Conservation (phyloP, 495 filamentous ascomycete species). For the Xylaria nigripes region DNA sequence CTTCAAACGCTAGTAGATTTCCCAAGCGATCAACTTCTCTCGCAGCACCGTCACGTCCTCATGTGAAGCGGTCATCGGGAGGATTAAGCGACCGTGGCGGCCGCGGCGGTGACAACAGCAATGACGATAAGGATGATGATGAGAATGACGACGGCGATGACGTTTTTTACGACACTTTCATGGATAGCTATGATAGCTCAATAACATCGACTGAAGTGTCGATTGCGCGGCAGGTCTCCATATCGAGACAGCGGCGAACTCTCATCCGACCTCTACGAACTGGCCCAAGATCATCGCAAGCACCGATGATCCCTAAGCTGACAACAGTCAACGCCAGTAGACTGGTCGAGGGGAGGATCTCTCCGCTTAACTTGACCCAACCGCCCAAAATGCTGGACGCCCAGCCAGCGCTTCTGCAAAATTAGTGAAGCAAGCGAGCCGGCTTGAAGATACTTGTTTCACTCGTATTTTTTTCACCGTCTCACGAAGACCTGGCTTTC, state of each 20-base stretch:
- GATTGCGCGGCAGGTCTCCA: conserved; percentile 51
- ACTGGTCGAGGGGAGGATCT: conserved; percentile 30
- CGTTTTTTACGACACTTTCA: conserved; percentile 26
- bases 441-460: conserved; percentile 31
- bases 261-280: conserved; percentile 33
- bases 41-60: conserved; percentile 22
- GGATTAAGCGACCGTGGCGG: conserved; percentile 16
- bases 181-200: conserved; percentile 14
- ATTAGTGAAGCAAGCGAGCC: conserved; percentile 42
- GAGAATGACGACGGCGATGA: conserved; percentile 23
- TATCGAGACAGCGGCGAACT: conserved; percentile 47
- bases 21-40: conserved; percentile 27
- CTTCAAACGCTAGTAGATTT: conserved; percentile 16
- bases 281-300: conserved; percentile 8
- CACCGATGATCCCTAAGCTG: conserved; percentile 7
- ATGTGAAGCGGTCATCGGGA: conserved; percentile 23
- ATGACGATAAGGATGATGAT: too few relatives aligned
- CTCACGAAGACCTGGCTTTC: too few relatives aligned
- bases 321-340: conserved; percentile 21
- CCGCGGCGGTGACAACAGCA: conserved; percentile 22
- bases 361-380: conserved; percentile 30
- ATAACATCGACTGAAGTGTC: conserved; percentile 45
- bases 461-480: too few relatives aligned
- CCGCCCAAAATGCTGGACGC: conserved; percentile 13
- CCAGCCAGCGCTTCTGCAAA: conserved; percentile 12